Evolutionary conservation across 192 early-diverging fungal species (phyloP), one percentile per base, ranked within the genome.

Genomic region (Dimargaris verticillata): DNA sequence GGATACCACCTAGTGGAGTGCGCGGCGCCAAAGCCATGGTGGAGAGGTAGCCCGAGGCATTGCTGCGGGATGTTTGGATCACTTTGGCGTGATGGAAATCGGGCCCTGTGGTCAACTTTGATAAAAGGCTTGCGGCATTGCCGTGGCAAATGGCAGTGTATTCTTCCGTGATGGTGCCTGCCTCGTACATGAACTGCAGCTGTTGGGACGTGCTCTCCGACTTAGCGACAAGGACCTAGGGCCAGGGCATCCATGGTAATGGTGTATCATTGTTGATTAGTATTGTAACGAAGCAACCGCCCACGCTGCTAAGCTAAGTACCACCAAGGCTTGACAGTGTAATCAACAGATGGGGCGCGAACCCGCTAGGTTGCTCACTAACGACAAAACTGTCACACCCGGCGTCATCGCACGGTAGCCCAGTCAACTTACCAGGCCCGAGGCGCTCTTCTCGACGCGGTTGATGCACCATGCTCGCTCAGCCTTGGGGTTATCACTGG

Each of bases 61-160:
- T 58, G 41, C 55, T 38, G 2, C 55, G 55, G 4, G 15, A 15
- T 18, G 29, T 58, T 26, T 14, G 0, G 15, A 54, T 28, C 17
- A 54, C 28, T 28, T 28, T 10, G 4, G 26, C 22, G 53, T 20
- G 14, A 24, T 28, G 13, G 26, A 54, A 28, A 20, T 54, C 17
- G 44, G 44, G 44, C 11, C 17, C 2, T 10, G 17, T 10, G 22
- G 20, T 28, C 26, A 54, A 20, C 22, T 54, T 20, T 14, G 53
- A 14, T 25, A 54, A 22, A 15, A 54, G 26, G 22, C n/a, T 14
- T 5, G 22, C 29, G 9, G 22, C 28, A 28, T 58, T 22, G 15
- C 55, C 55, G 28, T 58, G 55, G 41, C 55, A 58, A 58, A 58
- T 38, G 41, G 22, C 29, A 3, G 28, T 38, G 22, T 58, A 58